phyloP scores from a whole-genome alignment of 495 filamentous ascomycete species.

The Lichina pygmaea region DNA sequence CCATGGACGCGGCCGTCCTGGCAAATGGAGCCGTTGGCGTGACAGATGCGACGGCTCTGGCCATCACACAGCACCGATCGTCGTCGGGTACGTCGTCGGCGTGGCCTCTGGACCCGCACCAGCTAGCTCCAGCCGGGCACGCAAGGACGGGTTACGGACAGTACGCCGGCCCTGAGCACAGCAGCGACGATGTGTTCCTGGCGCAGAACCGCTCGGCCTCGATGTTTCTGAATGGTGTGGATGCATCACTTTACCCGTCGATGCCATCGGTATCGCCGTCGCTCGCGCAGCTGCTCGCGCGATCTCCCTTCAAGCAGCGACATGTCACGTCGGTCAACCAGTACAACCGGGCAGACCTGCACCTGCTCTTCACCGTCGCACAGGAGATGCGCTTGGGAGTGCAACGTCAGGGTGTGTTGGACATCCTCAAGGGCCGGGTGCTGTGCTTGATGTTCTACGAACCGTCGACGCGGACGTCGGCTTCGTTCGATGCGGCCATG shows the following conservation, averaged over 20 bases:
- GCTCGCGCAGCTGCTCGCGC: slow-evolving; percentile 41
- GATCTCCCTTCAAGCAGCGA: slow-evolving; percentile 59
- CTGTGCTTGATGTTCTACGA: slow-evolving; percentile 91
- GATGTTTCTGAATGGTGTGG: slow-evolving; percentile 21
- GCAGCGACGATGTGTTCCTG: neutral
- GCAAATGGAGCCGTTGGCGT: neutral
- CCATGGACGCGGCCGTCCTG: neutral
- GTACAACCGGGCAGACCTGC: slow-evolving; percentile 63
- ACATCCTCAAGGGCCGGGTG: slow-evolving; percentile 60
- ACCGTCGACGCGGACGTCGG: slow-evolving; percentile 83
- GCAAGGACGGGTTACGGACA: neutral
- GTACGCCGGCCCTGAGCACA: neutral
- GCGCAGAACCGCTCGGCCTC: neutral
- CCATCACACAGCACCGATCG: neutral
- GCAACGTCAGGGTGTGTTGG: slow-evolving; percentile 65
- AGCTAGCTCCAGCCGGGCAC: neutral
- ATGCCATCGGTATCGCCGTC: slow-evolving; percentile 23
- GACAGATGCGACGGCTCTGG: neutral
- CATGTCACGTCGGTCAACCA: slow-evolving; percentile 78
- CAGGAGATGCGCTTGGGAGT: slow-evolving; percentile 90
- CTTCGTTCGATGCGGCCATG: slow-evolving; percentile 95
- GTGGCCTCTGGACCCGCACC: neutral
- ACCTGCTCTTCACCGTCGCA: slow-evolving; percentile 82
- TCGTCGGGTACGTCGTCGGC: too few relatives aligned
- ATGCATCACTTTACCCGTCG: slow-evolving; percentile 18